These are phyloP conservation scores for Melaleuca quinquenervia DNA, from an alignment of 345 rosid species.

Conservation along the genomic window DNA sequence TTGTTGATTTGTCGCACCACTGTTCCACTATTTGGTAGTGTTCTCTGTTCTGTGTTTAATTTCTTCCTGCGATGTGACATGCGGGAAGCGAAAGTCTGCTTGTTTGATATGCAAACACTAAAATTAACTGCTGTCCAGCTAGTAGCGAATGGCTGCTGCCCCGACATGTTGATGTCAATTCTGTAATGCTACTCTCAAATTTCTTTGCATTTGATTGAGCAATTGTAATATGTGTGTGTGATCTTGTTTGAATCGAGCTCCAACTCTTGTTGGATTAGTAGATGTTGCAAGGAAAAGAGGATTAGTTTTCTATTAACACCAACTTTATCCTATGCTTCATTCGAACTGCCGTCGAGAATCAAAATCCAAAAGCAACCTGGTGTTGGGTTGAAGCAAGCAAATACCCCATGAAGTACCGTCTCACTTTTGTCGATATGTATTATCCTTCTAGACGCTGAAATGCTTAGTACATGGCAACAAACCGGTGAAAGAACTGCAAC, in stretches of 20 bases:
- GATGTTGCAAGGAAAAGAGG: neutral
- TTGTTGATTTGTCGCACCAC: no score
- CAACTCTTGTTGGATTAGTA: neutral
- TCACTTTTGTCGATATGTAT: neutral
- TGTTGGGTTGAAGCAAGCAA: neutral
- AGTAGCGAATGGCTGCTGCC: neutral
- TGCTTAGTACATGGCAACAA: neutral
- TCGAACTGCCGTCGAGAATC: no score
- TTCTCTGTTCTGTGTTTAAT: no score
- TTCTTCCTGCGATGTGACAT: no score
- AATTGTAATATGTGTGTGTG: neutral
- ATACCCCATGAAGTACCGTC: neutral
- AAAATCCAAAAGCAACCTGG: neutral
- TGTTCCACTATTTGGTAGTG: no score
- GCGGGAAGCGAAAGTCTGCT: no score
- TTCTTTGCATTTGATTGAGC: neutral
- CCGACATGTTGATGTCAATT: neutral
- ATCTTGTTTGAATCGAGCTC: neutral
- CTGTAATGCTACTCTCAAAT: neutral
- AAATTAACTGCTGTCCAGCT: neutral
- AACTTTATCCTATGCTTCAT: neutral
- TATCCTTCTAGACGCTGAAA: neutral
- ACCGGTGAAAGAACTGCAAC: neutral
- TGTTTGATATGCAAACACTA: no score
- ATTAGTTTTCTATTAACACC: neutral